Percentiles rank a stretch among this genome's conserved stretches.
These are phyloP conservation scores for Hysterium pulicare DNA, from an alignment of 2,329 filamentous ascomycete species.

Conservation along the genomic window DNA sequence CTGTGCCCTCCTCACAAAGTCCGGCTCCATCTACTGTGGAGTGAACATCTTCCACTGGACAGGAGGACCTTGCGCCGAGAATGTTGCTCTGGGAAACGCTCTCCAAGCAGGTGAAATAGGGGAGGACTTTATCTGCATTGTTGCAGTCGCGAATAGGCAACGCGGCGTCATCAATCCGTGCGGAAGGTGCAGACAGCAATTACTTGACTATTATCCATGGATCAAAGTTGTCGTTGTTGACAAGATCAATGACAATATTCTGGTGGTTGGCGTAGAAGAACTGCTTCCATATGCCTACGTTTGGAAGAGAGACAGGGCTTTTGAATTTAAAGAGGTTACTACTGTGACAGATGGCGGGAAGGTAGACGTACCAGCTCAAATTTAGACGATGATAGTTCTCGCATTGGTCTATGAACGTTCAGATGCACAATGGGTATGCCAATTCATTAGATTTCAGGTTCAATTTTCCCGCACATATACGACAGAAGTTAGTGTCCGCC, in stretches of 20 bases:
- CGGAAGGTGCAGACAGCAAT: neutral
- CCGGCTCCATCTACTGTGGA: neutral
- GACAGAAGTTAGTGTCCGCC: neutral
- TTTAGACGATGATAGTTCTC: neutral
- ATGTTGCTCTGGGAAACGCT: neutral
- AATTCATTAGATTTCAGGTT: neutral
- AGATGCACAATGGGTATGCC: no score
- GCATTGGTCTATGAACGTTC: neutral
- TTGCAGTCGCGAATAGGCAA: neutral
- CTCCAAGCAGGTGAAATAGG: neutral
- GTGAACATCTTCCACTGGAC: neutral
- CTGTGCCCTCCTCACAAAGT: neutral
- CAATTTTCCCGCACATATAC: neutral
- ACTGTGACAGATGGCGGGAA: neutral
- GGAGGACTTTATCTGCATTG: slow-evolving; percentile 1
- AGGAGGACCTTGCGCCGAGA: neutral
- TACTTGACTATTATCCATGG: slow-evolving; percentile 1
- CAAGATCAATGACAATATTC: neutral
- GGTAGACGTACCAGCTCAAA: neutral
- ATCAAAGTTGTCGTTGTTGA: slow-evolving; percentile 1
- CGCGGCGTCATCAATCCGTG: neutral
- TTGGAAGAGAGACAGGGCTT: neutral
- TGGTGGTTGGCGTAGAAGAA: neutral
- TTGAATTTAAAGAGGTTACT: neutral
- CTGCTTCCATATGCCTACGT: neutral